A percentile compares a stretch with the other conserved stretches of the same genome.
These are phyloP conservation scores for Coniochaeta sp. DNA, from an alignment of 2,329 filamentous ascomycete species.

Conservation along the genomic window DNA sequence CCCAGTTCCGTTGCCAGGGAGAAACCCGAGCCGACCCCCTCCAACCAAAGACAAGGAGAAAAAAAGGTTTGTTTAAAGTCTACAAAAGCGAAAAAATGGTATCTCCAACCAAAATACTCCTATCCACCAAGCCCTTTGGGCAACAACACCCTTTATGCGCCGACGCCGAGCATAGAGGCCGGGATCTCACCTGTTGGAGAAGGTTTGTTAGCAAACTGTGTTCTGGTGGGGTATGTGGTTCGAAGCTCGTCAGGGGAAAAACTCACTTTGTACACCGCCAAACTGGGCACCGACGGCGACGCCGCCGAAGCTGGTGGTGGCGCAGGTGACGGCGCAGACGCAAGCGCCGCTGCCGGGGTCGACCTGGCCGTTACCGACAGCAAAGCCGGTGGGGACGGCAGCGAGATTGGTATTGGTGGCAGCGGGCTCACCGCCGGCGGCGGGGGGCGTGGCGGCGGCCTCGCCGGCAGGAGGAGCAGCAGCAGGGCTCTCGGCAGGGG, in stretches of 20 bases:
- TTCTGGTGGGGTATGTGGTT: too few relatives aligned
- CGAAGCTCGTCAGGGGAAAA: conserved; percentile 9
- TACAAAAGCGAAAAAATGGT: conserved; percentile 15
- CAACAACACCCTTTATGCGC: too few relatives aligned
- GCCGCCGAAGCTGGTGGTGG: conserved; percentile 41
- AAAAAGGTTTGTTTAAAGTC: conserved; percentile 10
- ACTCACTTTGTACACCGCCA: conserved; percentile 47
- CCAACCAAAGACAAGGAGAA: conserved; percentile 7
- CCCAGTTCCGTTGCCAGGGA: conserved; percentile 6
- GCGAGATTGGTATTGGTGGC: too few relatives aligned
- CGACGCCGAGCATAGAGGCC: conserved; percentile 18
- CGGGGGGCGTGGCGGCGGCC: too few relatives aligned
- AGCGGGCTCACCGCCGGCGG: too few relatives aligned
- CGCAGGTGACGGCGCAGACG: conserved; percentile 45
- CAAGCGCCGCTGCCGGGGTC: conserved; percentile 42
- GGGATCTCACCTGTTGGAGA: conserved; percentile 21
- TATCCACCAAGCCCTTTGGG: neutral
- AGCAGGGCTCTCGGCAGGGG: conserved; percentile 14
- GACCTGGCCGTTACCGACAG: conserved; percentile 37
- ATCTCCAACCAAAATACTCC: conserved; percentile 8
- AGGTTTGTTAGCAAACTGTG: neutral
- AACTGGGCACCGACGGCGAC: conserved; percentile 43
- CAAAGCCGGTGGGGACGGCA: conserved; percentile 21
- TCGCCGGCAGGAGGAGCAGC: too few relatives aligned
- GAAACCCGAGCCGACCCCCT: conserved; percentile 8